Evolutionary conservation across 225 moss, liverwort and hornwort species (phyloP), one percentile per base, ranked within the genome.

Genomic region (Polytrichum formosum): DNA sequence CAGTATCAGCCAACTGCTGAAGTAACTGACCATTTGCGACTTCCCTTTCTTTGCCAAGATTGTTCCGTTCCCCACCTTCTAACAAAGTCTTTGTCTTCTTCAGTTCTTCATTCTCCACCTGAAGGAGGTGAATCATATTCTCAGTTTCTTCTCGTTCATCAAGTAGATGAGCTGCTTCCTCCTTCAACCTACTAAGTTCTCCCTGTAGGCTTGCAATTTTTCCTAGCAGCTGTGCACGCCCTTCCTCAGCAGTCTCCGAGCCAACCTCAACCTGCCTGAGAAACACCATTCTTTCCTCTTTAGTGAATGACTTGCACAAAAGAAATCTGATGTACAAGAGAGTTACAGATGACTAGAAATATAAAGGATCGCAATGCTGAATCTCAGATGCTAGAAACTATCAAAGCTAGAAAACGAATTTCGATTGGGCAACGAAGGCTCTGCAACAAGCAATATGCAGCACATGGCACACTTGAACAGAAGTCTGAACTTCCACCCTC

Each of bases 131-230:
- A 30, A 79, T 70, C 28, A 75, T 69, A 58, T 71, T 81, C 65
- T 92, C 88, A 46, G 84, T 68, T 60, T 70, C 76, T 73, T 82
- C 74, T 77, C 83, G 86, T 37, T 84, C 89, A 68, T 86, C 75
- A 20, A 84, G 72, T 53, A 80, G 70, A 68, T 69, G 86, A 65
- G 68, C 60, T 19, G 73, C 76, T 78, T 84, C 88, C 27, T 83
- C 80, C 76, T 91, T 90, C 70, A 93, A 76, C 80, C 78, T 86
- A 55, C 59, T 67, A 17, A 88, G 89, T 54, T 92, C 92, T 65
- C 84, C 89, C 66, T 92, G 85, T 73, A 95, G 77, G 55, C 86
- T 86, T 19, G 69, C 76, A 75, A 90, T 68, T 77, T 84, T 88
- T 7, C 71, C 85, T 20, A 85, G 13, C 16, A 86, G 83, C 78